These are phyloP conservation scores for Phaeomoniella chlamydospora DNA, from an alignment of 2,329 filamentous ascomycete genomes.

Conservation along the genomic window DNA sequence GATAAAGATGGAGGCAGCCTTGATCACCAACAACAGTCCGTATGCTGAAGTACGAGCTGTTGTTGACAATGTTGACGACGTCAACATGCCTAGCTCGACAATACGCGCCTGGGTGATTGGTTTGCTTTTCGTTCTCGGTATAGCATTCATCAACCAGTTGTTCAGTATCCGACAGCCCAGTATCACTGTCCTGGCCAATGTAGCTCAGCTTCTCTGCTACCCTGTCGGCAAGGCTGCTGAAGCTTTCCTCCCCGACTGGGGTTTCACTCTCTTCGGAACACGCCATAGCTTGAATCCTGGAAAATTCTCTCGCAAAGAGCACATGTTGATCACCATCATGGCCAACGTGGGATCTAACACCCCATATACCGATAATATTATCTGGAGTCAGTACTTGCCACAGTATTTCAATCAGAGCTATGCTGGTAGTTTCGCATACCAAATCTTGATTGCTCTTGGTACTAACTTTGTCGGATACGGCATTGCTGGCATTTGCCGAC, in stretches of 20 bases:
- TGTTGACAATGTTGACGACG: slow-evolving; percentile 16
- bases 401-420: slow-evolving; percentile 24
- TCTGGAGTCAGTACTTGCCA: slow-evolving; percentile 21
- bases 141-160: slow-evolving; percentile 16
- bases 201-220: slow-evolving; percentile 29
- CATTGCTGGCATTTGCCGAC: slow-evolving; percentile 20
- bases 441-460: slow-evolving; percentile 21
- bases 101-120: slow-evolving; percentile 28
- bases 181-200: slow-evolving; percentile 21
- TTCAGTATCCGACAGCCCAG: slow-evolving; percentile 23
- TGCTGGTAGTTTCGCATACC: slow-evolving; percentile 19
- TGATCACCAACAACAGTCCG: slow-evolving; percentile 5
- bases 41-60: slow-evolving; percentile 13
- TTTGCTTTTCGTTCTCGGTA: slow-evolving; percentile 9
- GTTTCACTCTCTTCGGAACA: slow-evolving; percentile 7
- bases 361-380: slow-evolving; percentile 29
- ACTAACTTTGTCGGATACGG: slow-evolving; percentile 26
- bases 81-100: slow-evolving; percentile 13
- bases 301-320: slow-evolving; percentile 23
- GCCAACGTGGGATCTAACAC: slow-evolving; percentile 23
- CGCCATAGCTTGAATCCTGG: slow-evolving; percentile 24
- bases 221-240: slow-evolving; percentile 27
- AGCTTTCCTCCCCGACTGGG: slow-evolving; percentile 15
- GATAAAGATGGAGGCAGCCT: slow-evolving; percentile 15
- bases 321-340: slow-evolving; percentile 29